A percentile compares a stretch with the other conserved stretches of the same genome.
phyloP scores from a whole-genome alignment of 2,329 filamentous ascomycete species.

The Fusarium drepaniforme region DNA sequence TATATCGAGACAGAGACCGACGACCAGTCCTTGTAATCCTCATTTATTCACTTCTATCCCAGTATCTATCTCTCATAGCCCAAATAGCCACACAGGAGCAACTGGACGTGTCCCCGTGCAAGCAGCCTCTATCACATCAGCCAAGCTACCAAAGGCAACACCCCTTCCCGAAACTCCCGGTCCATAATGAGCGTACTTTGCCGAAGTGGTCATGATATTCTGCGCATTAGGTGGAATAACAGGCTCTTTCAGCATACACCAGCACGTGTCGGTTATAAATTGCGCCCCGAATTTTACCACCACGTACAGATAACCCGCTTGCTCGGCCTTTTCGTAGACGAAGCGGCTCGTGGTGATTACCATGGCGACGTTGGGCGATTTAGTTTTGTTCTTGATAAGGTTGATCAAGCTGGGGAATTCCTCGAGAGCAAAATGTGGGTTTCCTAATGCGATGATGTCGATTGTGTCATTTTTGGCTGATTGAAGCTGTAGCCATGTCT shows the following conservation, averaged over 20 bases:
- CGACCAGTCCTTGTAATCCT: neutral
- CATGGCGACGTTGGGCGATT: neutral
- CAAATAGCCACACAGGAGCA: neutral
- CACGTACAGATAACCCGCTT: neutral
- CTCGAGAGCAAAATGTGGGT: neutral
- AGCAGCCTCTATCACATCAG: neutral
- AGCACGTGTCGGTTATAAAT: neutral
- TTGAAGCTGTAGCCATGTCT: neutral
- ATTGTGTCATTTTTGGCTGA: neutral
- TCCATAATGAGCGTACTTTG: neutral
- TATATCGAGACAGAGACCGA: neutral
- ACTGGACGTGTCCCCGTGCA: neutral
- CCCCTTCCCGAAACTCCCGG: neutral
- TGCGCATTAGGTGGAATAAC: neutral
- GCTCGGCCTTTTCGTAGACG: neutral
- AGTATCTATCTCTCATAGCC: neutral
- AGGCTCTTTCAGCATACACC: neutral
- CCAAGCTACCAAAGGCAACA: neutral
- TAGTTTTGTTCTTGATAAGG: neutral
- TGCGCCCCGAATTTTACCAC: neutral
- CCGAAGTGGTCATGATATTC: neutral
- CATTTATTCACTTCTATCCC: neutral
- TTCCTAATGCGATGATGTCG: neutral
- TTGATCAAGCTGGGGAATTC: neutral
- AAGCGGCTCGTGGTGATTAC: neutral